phyloP scores from a whole-genome alignment of 495 filamentous ascomycete species.

The Penicillium herquei region DNA sequence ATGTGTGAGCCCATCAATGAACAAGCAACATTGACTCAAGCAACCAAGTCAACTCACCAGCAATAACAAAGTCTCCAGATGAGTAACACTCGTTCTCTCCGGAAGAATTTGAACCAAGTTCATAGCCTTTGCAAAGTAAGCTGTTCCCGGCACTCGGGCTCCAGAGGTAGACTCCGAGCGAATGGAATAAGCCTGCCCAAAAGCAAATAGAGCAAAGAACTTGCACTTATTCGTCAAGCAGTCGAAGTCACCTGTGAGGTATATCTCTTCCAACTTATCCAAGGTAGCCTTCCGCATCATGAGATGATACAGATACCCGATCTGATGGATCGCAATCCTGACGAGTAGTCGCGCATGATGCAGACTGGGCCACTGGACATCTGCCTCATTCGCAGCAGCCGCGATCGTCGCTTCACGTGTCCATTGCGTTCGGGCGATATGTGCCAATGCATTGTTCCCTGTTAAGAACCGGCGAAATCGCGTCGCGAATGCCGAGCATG shows the following conservation, averaged over 20 bases:
- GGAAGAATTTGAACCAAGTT: constrained; percentile 41
- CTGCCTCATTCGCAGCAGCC: constrained; percentile 30
- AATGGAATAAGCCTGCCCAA: constrained; percentile 44
- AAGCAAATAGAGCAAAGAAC: constrained; percentile 46
- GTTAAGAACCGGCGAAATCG: constrained; percentile 44
- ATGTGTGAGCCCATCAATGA: background rate
- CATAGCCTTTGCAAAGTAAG: constrained; percentile 44
- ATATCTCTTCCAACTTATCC: constrained; percentile 45
- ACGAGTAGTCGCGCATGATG: constrained; percentile 42
- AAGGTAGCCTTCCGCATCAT: constrained; percentile 42
- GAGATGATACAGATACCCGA: constrained; percentile 41
- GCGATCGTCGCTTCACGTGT: constrained; percentile 37
- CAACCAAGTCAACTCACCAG: constrained; percentile 25
- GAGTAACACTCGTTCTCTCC: constrained; percentile 41
- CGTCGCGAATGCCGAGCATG: constrained; percentile 48
- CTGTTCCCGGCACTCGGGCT: constrained; percentile 40
- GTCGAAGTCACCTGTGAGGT: constrained; percentile 36
- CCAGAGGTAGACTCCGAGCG: constrained; percentile 34
- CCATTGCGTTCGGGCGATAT: constrained; percentile 44
- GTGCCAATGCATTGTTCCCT: constrained; percentile 34
- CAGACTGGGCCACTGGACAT: constrained; percentile 39
- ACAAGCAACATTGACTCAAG: background rate
- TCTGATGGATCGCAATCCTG: constrained; percentile 41
- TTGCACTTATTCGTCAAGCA: constrained; percentile 39
- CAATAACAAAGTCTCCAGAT: constrained; percentile 40